These are phyloP conservation scores for Hamamelis virginiana DNA, from an alignment of 164 flowering plant species.

Conservation along the genomic window DNA sequence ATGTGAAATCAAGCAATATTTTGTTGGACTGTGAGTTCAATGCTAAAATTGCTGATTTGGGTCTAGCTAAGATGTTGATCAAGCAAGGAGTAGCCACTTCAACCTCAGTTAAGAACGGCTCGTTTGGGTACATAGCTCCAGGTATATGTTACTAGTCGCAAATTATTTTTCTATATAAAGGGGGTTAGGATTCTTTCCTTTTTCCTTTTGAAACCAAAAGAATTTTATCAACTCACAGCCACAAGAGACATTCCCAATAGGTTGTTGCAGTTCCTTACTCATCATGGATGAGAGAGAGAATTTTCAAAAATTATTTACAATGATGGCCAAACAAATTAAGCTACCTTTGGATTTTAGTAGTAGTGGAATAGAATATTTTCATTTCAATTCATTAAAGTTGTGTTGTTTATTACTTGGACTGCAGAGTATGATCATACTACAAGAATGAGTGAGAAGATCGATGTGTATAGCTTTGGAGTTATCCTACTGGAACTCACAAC, in stretches of 20 bases:
- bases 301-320: no score
- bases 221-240: no score
- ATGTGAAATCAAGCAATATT: constrained; percentile 76
- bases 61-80: constrained; percentile 54
- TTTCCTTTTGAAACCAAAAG: no score
- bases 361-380: no score
- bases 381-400: no score
- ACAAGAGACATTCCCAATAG: no score
- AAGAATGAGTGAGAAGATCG: constrained; percentile 65
- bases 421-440: constrained; percentile 60
- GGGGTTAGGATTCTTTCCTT: no score
- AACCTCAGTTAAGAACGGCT: constrained; percentile 58
- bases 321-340: no score
- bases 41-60: constrained; percentile 78
- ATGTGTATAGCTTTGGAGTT: constrained; percentile 82
- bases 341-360: no score
- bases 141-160: constrained; percentile 27
- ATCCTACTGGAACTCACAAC: constrained; percentile 72
- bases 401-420: background rate
- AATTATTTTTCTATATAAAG: no score
- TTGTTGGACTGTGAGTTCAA: constrained; percentile 59
- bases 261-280: no score
- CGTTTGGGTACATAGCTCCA: constrained; percentile 80
- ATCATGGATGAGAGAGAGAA: no score
- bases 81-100: constrained; percentile 38